Base-by-base conservation (phyloP, 2,329 filamentous ascomycete species). In the Hypoxylon sp. region DNA sequence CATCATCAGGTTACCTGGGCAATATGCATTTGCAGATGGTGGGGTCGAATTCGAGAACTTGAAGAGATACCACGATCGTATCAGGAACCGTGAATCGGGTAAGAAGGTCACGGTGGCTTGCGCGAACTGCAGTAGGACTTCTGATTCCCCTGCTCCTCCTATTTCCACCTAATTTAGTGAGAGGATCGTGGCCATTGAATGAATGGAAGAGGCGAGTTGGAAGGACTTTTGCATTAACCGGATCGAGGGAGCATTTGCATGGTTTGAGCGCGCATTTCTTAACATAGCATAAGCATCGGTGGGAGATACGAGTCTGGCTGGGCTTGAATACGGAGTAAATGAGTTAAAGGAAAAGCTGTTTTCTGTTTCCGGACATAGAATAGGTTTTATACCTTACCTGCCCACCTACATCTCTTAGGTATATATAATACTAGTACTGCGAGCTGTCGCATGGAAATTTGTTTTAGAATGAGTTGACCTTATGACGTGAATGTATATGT, bases 11-110 rank as follows among this genome's bases (percentile, higher is more conserved):
- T 75, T 81, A 5, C 67, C 54, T 22, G 59, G 57, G 0, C 59
- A 60, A 22, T 37, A 35, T 14, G 55, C 47, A 9, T 62, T 67
- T 19, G 48, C 52, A 5, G 57, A 54, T 1, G 57, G 14, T 0
- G 51, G 48, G 31, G n/a, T 2, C 2, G 59, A 81, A 0, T 79
- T 82, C 4, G 79, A 83, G 19, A 81, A 81, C 46, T 73, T 88
- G 0, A 76, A 80, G 19, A 77, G 78, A 0, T 86, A 85, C 42
- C 67, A 77, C 60, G 69, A 71, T n/a, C 77, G 72, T 10, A 58
- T 79, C 19, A 60, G 54, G 26, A 42, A 50, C 1, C 48, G 74
- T 11, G 74, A 75, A 3, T 52, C 73, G 29, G 47, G 59, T 2
- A 60, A 17, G 13, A 59, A 64, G 39, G 50, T 66, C 2, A 13